A percentile compares a stretch with the other conserved stretches of the same genome.
phyloP scores from a whole-genome alignment of 192 early-diverging fungal species.

The Dimargaris verticillata region DNA sequence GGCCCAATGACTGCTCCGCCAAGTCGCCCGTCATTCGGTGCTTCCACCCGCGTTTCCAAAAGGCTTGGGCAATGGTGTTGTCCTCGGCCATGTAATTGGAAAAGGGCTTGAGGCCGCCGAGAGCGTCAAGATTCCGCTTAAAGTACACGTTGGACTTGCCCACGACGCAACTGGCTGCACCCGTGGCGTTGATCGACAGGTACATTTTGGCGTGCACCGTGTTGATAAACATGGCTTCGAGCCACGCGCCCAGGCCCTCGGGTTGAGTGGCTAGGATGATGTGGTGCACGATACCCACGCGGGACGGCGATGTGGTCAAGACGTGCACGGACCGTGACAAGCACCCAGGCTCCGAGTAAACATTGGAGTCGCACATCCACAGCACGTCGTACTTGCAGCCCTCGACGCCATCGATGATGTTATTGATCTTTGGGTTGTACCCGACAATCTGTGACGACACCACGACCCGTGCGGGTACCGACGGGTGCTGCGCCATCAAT shows the following conservation, averaged over 20 bases:
- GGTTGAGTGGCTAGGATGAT: conserved; percentile 64
- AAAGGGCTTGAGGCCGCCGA: conserved; percentile 71
- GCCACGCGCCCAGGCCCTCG: conserved; percentile 52
- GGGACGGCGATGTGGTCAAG: conserved; percentile 37
- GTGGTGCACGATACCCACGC: conserved; percentile 91
- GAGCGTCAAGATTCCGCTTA: conserved; percentile 55
- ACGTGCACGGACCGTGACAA: conserved; percentile 67
- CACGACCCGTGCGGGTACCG: conserved; percentile 57
- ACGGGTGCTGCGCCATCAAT: conserved; percentile 52
- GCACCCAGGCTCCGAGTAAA: conserved; percentile 58
- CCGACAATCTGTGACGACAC: conserved; percentile 67
- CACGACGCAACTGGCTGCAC: conserved; percentile 72
- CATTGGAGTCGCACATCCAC: conserved; percentile 92
- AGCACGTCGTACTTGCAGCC: conserved; percentile 68
- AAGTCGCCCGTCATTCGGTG: conserved; percentile 80
- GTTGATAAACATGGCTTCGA: conserved; percentile 77
- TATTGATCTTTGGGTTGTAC: conserved; percentile 93
- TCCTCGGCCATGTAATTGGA: conserved; percentile 89
- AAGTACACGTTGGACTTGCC: conserved; percentile 92
- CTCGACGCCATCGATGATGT: conserved; percentile 71
- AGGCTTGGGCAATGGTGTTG: conserved; percentile 75
- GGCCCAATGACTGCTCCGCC: conserved; percentile 71
- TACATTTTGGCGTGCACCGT: conserved; percentile 94
- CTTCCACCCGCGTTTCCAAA: conserved; percentile 41
- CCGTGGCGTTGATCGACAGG: conserved; percentile 75